Percentiles rank a stretch among this genome's conserved stretches.
Conservation (phyloP, 2,329 filamentous ascomycete species). For the Rugonectria rugulosa region DNA sequence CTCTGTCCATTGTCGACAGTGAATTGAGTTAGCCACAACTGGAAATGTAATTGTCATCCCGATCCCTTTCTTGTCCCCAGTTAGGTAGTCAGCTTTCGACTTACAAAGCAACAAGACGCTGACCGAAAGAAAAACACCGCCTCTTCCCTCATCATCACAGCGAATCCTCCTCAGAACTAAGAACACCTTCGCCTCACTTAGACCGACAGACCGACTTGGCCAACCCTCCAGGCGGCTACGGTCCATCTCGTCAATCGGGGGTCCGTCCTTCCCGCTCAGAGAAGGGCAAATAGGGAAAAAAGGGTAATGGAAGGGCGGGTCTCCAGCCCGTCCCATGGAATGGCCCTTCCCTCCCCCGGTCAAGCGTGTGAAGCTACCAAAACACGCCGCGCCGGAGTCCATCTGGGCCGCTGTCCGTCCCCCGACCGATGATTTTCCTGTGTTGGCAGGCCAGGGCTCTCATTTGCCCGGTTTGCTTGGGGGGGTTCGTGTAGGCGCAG, state of each 20-base stretch:
- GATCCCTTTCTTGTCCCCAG: too few species aligned
- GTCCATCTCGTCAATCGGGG: constrained; percentile 40
- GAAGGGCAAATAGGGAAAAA: not conserved
- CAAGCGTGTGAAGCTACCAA: not conserved
- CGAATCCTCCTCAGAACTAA: too few species aligned
- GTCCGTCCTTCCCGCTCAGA: constrained; percentile 33
- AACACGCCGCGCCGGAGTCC: not conserved
- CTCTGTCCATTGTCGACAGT: too few species aligned
- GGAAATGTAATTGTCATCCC: too few species aligned
- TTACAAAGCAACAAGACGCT: too few species aligned
- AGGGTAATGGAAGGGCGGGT: not conserved
- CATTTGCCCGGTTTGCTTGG: not conserved
- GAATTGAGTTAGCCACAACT: too few species aligned
- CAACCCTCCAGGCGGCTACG: too few species aligned
- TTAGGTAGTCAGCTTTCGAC: too few species aligned
- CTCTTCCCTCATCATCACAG: too few species aligned
- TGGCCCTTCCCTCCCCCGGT: constrained; percentile 1
- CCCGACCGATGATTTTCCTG: constrained; percentile 1
- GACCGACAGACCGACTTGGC: constrained; percentile 24
- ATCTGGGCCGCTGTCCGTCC: not conserved
- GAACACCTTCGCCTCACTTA: not conserved
- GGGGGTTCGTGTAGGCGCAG: not conserved
- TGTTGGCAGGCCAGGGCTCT: not conserved
- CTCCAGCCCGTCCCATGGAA: not conserved
- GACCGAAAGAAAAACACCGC: too few species aligned